Evolutionary conservation across 768 basidiomycete genomes (phyloP), one percentile per base, ranked within the genome.

Genomic region (Mycena leptocephala): DNA sequence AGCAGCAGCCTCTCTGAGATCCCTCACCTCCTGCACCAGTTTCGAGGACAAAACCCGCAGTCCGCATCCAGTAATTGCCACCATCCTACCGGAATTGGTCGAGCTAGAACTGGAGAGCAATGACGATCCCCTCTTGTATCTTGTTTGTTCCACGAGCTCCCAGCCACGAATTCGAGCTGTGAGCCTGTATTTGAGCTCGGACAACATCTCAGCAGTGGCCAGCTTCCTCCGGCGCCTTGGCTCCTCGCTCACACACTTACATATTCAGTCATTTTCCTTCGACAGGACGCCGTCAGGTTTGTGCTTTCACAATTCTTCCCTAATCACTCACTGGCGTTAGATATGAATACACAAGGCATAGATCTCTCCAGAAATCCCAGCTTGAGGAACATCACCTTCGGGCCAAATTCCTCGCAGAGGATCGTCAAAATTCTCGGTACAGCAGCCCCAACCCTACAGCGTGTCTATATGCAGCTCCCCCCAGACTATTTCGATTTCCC

Each of bases 71-170:
- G 56, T 41, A 56, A 32, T 18, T 33, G 11, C 46, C 30, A 55
- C 66, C 6, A 24, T 70, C 55, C 68, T 70, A 24, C 68, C 55
- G 22, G 7, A 56, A 55, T 43, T 70, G 53, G 53, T 55, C 33
- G 68, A 70, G 55, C 35, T 70, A 24, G 39, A 70, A 28, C 13
- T 70, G 51, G 68, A 55, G 30, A 33, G 30, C 22, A 16, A 37
- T 26, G 51, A 70, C 68, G 37, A 58, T 26, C 56, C 51, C 16
- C 55, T 70, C 68, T 58, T 70, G 32, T n/a, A 59, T 53, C 68
- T 70, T 53, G 1, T 70, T 55, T 59, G 53, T 56, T 70, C 53
- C 66, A 39, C 13, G 24, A 59, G 37, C 68, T 41, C 35, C 20
- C 53, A 37, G 39, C 68, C 68, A 26, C 37, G 24, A 4, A 70